Conservation (phyloP, 352 stramenopile genomes). For the Nothophytophthora sp. region DNA sequence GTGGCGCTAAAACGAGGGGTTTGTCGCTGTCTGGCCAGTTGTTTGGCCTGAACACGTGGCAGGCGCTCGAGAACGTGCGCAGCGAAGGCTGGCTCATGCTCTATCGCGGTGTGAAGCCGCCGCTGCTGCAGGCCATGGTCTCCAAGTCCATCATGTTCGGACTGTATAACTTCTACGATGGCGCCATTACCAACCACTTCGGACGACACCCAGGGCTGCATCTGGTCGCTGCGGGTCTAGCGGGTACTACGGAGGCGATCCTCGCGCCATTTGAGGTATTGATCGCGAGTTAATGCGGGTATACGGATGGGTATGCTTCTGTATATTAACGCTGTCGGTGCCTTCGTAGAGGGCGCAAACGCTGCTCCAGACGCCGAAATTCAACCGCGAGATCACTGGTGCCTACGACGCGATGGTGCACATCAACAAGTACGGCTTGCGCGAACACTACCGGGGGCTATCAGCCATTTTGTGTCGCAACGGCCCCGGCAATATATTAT, state of each 20-base stretch:
- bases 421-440: constrained; percentile 76
- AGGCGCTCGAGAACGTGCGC: constrained; percentile 73
- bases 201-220: constrained; percentile 46
- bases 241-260: constrained; percentile 83
- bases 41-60: constrained; percentile 69
- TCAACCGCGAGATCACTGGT: constrained; percentile 78
- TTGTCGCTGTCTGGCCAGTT: constrained; percentile 35
- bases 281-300: too few relatives aligned
- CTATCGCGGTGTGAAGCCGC: constrained; percentile 85
- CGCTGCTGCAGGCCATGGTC: constrained; percentile 81
- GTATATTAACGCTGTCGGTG: too few relatives aligned
- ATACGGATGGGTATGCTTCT: too few relatives aligned
- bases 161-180: constrained; percentile 87
- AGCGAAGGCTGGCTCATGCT: constrained; percentile 64
- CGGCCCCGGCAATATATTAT: constrained; percentile 82
- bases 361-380: constrained; percentile 86
- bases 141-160: constrained; percentile 92
- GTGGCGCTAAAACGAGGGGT: neutral
- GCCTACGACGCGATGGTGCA: constrained; percentile 80
- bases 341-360: constrained; percentile 73
- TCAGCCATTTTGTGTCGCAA: constrained; percentile 85
- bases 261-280: constrained; percentile 89
- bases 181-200: constrained; percentile 47
- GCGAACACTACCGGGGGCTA: constrained; percentile 83
- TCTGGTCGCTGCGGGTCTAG: constrained; percentile 59